These are phyloP conservation scores for Erythrobasidium hasegawianum DNA, from an alignment of 1,284 basidiomycete species.

Conservation along the genomic window DNA sequence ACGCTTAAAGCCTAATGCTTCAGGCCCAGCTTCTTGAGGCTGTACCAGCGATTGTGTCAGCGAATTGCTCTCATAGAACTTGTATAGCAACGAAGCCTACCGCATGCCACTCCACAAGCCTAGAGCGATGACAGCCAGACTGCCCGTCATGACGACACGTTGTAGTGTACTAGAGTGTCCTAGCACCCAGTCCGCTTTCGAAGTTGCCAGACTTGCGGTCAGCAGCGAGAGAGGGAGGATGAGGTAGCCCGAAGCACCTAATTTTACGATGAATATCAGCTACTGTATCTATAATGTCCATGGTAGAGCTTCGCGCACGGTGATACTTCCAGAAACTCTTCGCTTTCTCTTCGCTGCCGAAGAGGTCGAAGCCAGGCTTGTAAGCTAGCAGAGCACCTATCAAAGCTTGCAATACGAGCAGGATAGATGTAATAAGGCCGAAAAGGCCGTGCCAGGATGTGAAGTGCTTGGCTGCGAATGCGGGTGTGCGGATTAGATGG, in stretches of 20 bases:
- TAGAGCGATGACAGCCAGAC: slow-evolving; percentile 31
- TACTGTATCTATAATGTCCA: too few species aligned
- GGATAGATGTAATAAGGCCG: slow-evolving; percentile 35
- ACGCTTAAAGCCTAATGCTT: slow-evolving; percentile 2
- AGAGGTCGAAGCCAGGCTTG: slow-evolving; percentile 32
- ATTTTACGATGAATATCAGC: not conserved
- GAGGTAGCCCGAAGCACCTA: slow-evolving; percentile 40
- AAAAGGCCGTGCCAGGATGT: slow-evolving; percentile 40
- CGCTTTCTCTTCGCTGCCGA: slow-evolving; percentile 37
- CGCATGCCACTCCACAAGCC: slow-evolving; percentile 30
- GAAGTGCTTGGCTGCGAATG: slow-evolving; percentile 37
- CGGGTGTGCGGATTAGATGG: not conserved
- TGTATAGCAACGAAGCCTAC: not conserved
- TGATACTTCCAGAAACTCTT: slow-evolving; percentile 43
- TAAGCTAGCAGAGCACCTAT: slow-evolving; percentile 40
- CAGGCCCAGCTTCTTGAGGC: slow-evolving; percentile 27
- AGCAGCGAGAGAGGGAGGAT: slow-evolving; percentile 36
- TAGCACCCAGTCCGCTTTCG: slow-evolving; percentile 39
- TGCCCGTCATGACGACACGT: slow-evolving; percentile 30
- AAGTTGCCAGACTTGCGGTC: slow-evolving; percentile 40
- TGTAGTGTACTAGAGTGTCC: slow-evolving; percentile 33
- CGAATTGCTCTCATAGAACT: not conserved
- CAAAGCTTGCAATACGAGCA: slow-evolving; percentile 37
- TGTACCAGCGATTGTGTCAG: not conserved
- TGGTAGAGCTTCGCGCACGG: slow-evolving; percentile 18